Evolutionary conservation across 2,329 filamentous ascomycete species (phyloP).

Genomic region (Diaporthe sp.): DNA sequence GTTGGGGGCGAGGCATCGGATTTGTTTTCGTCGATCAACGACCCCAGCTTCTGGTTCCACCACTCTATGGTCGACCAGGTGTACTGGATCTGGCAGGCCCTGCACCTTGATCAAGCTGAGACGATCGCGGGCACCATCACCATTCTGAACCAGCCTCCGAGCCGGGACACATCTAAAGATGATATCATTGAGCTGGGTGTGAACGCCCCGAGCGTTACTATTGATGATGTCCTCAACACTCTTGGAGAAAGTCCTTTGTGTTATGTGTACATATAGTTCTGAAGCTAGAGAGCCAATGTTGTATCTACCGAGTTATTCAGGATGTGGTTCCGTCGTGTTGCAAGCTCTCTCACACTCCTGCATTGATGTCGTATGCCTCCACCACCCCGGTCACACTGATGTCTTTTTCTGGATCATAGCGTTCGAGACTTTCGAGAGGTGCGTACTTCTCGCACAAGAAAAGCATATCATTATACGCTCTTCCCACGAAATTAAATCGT

Average conservation of each 20-base stretch:
- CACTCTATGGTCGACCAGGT: slow-evolving; percentile 49
- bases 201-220: background rate
- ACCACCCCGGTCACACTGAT: background rate
- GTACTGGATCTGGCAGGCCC: slow-evolving; percentile 49
- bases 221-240: background rate
- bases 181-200: slow-evolving; percentile 10
- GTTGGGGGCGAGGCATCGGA: slow-evolving; percentile 29
- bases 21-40: slow-evolving; percentile 38
- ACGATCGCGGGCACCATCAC: slow-evolving; percentile 45
- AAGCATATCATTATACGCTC: slow-evolving; percentile 24
- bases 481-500: background rate
- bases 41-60: slow-evolving; percentile 53
- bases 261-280: background rate
- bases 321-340: too few species aligned
- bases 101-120: slow-evolving; percentile 41
- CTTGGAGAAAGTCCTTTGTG: slow-evolving; percentile 18
- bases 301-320: background rate
- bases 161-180: slow-evolving; percentile 40
- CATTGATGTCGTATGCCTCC: slow-evolving; percentile 2
- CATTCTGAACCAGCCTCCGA: slow-evolving; percentile 44
- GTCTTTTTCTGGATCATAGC: background rate
- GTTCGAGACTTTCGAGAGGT: background rate
- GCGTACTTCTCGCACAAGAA: slow-evolving; percentile 19
- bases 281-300: too few species aligned
- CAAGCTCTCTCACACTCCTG: background rate